These are phyloP conservation scores for Bryum argenteum DNA, from an alignment of 225 moss, liverwort and hornwort species.

Conservation along the genomic window DNA sequence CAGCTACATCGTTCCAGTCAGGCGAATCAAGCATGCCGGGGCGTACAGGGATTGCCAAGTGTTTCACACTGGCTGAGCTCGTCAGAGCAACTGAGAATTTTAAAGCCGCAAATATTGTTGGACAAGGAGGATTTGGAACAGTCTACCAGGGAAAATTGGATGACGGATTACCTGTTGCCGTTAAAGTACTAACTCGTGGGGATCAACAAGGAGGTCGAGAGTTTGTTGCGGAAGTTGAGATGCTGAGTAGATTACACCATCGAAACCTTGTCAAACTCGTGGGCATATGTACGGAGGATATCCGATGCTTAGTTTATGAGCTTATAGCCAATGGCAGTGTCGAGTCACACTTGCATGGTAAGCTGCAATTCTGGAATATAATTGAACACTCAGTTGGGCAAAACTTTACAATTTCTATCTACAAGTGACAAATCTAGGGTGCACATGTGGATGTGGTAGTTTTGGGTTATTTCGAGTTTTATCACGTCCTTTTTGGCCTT, in stretches of 20 bases:
- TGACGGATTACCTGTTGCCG: constrained; percentile 71
- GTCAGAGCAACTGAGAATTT: constrained; percentile 79
- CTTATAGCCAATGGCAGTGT: constrained; percentile 81
- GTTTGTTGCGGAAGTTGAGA: constrained; percentile 84
- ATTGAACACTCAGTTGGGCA: no score
- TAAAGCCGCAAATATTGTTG: constrained; percentile 71
- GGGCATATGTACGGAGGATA: constrained; percentile 75
- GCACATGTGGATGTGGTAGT: no score
- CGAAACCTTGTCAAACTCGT: constrained; percentile 81
- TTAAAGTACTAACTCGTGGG: constrained; percentile 73
- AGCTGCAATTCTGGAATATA: background rate
- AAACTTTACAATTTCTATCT: no score
- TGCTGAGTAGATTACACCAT: constrained; percentile 84
- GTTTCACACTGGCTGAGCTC: constrained; percentile 72
- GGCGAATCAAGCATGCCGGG: constrained; percentile 74
- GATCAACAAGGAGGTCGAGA: constrained; percentile 74
- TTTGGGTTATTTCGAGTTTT: no score
- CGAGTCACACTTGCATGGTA: constrained; percentile 80
- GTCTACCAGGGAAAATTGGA: constrained; percentile 84
- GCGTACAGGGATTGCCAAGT: constrained; percentile 69
- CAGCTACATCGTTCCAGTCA: constrained; percentile 55
- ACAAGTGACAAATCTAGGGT: no score
- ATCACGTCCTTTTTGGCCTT: no score
- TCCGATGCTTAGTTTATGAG: constrained; percentile 77
- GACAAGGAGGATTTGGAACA: constrained; percentile 88